Evolutionary conservation across 495 filamentous ascomycete species (phyloP).

Genomic region (Aspergillus biplanus): DNA sequence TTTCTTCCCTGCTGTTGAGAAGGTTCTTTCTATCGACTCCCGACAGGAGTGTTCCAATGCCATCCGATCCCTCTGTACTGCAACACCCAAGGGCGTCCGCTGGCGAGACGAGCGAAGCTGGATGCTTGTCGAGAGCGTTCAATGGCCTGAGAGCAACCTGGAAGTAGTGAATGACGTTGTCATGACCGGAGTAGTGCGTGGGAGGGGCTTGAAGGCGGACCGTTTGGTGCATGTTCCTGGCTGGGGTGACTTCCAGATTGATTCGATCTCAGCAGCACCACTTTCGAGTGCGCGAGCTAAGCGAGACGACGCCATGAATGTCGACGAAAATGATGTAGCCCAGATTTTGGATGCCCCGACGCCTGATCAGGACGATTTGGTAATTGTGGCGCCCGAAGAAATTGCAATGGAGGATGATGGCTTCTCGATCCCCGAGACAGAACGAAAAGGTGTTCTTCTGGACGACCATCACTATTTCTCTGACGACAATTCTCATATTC

Average conservation of each 20-base stretch:
- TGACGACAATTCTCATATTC: constrained; percentile 75
- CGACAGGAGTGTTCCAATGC: constrained; percentile 87
- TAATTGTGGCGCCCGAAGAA: constrained; percentile 82
- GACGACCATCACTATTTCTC: constrained; percentile 99
- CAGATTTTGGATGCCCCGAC: constrained; percentile 68
- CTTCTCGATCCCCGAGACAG: constrained; percentile 57
- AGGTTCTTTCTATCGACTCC: constrained; percentile 82
- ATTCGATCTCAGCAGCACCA: constrained; percentile 77
- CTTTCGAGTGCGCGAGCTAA: constrained; percentile 56
- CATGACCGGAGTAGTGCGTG: constrained; percentile 85
- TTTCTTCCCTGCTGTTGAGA: constrained; percentile 88
- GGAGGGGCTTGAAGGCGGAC: constrained; percentile 85
- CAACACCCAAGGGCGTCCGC: constrained; percentile 83
- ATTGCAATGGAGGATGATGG: constrained; percentile 74
- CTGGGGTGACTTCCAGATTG: constrained; percentile 94
- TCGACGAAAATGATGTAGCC: constrained; percentile 58
- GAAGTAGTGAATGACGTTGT: constrained; percentile 59
- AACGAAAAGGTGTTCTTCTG: constrained; percentile 79
- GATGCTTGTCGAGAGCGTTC: constrained; percentile 85
- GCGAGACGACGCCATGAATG: constrained; percentile 67
- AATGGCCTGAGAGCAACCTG: constrained; percentile 60
- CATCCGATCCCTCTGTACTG: constrained; percentile 86
- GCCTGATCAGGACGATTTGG: constrained; percentile 79
- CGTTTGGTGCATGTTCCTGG: constrained; percentile 88
- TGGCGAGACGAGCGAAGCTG: constrained; percentile 96